Conservation (phyloP, 257 asterid genomes). For the Primulina huaijiensis region DNA sequence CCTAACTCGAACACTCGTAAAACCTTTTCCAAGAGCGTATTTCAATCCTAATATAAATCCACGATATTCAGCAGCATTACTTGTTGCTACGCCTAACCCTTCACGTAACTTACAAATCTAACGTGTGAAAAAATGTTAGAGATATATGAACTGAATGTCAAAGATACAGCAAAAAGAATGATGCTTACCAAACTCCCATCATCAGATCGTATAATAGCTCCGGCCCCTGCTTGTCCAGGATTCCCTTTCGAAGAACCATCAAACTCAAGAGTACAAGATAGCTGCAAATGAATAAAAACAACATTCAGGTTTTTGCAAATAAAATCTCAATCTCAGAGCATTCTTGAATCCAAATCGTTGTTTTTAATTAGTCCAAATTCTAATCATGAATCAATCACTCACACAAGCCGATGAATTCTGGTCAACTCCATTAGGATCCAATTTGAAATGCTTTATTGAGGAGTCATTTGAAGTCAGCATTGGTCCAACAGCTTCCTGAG, state of each 20-base stretch:
- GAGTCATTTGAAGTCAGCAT: constrained; percentile 22
- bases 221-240: constrained; percentile 58
- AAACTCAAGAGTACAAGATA: constrained; percentile 42
- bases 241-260: constrained; percentile 59
- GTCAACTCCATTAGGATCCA: neutral
- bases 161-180: no score
- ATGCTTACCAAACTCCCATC: constrained; percentile 43
- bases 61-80: constrained; percentile 89
- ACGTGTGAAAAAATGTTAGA: constrained; percentile 12
- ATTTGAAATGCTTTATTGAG: constrained; percentile 10
- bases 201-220: constrained; percentile 44
- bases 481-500: constrained; percentile 38
- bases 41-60: constrained; percentile 76
- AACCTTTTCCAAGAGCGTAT: constrained; percentile 77
- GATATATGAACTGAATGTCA: no score
- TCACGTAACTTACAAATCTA: constrained; percentile 89
- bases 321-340: no score
- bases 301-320: no score
- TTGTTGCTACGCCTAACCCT: constrained; percentile 91
- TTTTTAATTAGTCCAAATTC: no score
- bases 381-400: no score
- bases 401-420: no score
- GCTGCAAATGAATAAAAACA: constrained; percentile 1
- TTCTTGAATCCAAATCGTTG: no score
- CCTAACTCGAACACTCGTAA: constrained; percentile 78